Conservation (phyloP, 257 asterid species). For the Solanum sparsipilum region DNA sequence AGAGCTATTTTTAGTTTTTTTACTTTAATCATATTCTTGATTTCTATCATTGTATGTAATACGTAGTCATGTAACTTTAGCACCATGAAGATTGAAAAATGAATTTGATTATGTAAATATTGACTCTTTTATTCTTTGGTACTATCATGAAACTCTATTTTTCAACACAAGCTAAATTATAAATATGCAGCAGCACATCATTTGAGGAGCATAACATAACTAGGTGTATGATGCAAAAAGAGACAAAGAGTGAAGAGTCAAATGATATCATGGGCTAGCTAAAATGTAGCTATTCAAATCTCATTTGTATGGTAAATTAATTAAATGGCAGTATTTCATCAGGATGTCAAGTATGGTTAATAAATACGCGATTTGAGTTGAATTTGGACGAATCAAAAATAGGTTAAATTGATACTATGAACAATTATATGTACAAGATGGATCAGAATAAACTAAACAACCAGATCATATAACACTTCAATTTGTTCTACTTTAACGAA, state of each 20-base stretch:
- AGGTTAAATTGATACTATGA: background rate
- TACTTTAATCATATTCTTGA: background rate
- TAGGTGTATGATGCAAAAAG: background rate
- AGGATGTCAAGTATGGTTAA: background rate
- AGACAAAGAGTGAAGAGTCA: background rate
- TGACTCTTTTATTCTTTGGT: background rate
- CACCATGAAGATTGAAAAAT: background rate
- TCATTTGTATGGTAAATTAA: background rate
- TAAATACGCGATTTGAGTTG: background rate
- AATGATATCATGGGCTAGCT: background rate
- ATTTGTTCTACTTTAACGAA: background rate
- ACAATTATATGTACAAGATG: background rate
- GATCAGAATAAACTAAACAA: background rate
- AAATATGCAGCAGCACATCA: background rate
- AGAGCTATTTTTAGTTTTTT: background rate
- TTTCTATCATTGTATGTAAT: conserved; percentile 1
- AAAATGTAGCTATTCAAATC: background rate
- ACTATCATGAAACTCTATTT: background rate
- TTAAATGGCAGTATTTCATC: background rate
- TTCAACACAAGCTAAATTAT: background rate
- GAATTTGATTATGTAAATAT: background rate
- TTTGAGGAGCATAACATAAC: background rate
- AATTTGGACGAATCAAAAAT: background rate
- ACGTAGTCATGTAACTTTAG: conserved; percentile 2
- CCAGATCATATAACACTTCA: background rate